Base-by-base conservation (phyloP, 2,329 filamentous ascomycete species). In the Aspergillus novofumigatus region DNA sequence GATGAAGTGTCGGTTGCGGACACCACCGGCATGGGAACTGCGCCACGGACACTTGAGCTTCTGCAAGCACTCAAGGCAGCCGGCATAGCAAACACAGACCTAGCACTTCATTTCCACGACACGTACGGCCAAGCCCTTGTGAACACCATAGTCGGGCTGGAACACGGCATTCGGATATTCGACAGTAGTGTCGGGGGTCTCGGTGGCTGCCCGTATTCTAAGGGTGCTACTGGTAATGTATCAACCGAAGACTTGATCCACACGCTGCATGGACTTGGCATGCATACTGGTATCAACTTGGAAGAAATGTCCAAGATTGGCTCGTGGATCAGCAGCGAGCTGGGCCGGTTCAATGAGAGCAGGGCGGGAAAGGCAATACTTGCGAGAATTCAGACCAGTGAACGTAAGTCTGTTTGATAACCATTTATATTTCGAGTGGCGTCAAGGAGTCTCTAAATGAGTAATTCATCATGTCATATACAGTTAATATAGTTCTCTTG, bases 21-120 rank as follows among this genome's bases (percentile, higher is more conserved):
- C 62, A 88, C 85, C 1, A 88, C 85, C 0, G 85, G 85, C 48
- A 87, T 87, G 85, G 85, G 85, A 17, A 88, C 85, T 1, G 83
- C 83, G 9, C 84, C 83, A 1, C 79, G 81, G 53, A 87, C 85
- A 0, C 70, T 78, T 57, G 80, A 83, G 60, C 76, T 88, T 2
- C 73, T 88, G 49, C 78, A 82, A 59, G 81, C 83, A 2, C 70
- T 88, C 52, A 79, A 78, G 29, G 81, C 83, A 20, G 84, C 85
- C 1, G 85, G 85, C 0, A 81, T 88, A 52, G 78, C 82, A 53
- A 81, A 78, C 53, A 80, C 78, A 41, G 85, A 87, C 59, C 65
- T 88, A 9, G 85, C 84, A 1, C 72, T 87, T 56, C 85, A 88
- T 67, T 87, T 87, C 67, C 85, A 88, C 63, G 85, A 88, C 63